phyloP scores from a whole-genome alignment of 805 yeast genomes.

The Clavispora carvajalis region DNA sequence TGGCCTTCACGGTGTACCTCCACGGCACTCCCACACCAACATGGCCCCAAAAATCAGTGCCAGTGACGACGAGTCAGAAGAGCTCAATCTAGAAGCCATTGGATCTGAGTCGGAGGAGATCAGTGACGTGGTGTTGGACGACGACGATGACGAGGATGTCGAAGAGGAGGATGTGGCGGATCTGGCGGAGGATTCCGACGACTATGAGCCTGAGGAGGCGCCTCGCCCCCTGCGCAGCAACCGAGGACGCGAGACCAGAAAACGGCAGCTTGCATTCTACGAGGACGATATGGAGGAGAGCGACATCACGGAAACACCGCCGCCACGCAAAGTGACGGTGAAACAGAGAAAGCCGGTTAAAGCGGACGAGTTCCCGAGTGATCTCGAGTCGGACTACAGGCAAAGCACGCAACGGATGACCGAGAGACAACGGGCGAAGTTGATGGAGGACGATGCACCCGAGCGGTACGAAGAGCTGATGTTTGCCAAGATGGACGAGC shows the following conservation, averaged over 20 bases:
- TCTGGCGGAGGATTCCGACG: constrained; percentile 1
- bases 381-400: constrained; percentile 41
- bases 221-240: constrained; percentile 2
- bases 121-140: constrained; percentile 11
- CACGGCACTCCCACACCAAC: too few relatives aligned
- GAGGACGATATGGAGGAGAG: constrained; percentile 30
- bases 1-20: background rate
- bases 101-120: constrained; percentile 1
- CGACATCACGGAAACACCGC: constrained; percentile 19
- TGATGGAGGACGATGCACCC: constrained; percentile 21
- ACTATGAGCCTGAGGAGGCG: constrained; percentile 18
- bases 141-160: constrained; percentile 5
- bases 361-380: constrained; percentile 21
- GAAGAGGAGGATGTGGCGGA: constrained; percentile 8
- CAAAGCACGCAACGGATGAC: constrained; percentile 49
- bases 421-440: constrained; percentile 50
- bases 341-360: constrained; percentile 10
- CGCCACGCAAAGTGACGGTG: constrained; percentile 12
- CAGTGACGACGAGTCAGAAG: constrained; percentile 14
- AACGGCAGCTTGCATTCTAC: constrained; percentile 34
- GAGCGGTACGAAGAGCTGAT: constrained; percentile 15
- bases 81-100: background rate
- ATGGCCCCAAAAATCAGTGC: constrained; percentile 4
- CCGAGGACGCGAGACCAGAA: constrained; percentile 23
- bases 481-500: constrained; percentile 27